Conservation (phyloP, 2,329 filamentous ascomycete genomes). For the Ilyonectria mors-panacis region DNA sequence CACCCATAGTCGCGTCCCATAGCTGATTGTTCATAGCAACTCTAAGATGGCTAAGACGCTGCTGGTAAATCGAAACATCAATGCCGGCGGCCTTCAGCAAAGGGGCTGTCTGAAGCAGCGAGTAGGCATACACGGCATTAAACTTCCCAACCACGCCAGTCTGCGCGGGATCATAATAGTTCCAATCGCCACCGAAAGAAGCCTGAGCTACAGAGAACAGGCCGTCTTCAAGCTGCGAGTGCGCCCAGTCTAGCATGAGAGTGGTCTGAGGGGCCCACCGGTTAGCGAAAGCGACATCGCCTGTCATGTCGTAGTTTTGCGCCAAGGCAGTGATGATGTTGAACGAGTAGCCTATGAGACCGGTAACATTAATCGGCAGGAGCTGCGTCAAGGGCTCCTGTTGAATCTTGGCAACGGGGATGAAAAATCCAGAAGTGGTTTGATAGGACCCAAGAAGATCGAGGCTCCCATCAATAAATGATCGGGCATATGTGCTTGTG, state of each 20-base stretch:
- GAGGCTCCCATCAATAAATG: constrained; percentile 47
- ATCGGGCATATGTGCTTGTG: constrained; percentile 47
- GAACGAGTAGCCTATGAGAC: constrained; percentile 53
- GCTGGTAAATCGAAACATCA: constrained; percentile 38
- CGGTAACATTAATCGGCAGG: constrained; percentile 47
- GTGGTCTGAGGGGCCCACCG: constrained; percentile 47
- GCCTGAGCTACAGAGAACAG: constrained; percentile 48
- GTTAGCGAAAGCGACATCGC: constrained; percentile 45
- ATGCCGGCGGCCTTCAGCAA: constrained; percentile 40
- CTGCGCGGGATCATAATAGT: constrained; percentile 53
- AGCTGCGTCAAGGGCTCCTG: constrained; percentile 28
- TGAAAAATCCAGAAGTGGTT: constrained; percentile 49
- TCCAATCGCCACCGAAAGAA: constrained; percentile 52
- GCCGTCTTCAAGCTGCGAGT: constrained; percentile 31
- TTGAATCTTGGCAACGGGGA: constrained; percentile 52
- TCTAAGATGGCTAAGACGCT: constrained; percentile 44
- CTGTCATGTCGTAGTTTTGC: constrained; percentile 48
- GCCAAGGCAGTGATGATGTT: constrained; percentile 48
- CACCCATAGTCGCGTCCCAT: constrained; percentile 33
- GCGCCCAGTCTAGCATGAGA: constrained; percentile 54
- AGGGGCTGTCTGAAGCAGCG: constrained; percentile 46
- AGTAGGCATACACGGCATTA: constrained; percentile 51
- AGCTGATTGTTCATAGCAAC: constrained; percentile 45
- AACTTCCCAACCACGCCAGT: constrained; percentile 50
- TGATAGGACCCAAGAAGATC: constrained; percentile 51